phyloP scores from a whole-genome alignment of 306 rosid genomes.

The Psophocarpus tetragonolobus region DNA sequence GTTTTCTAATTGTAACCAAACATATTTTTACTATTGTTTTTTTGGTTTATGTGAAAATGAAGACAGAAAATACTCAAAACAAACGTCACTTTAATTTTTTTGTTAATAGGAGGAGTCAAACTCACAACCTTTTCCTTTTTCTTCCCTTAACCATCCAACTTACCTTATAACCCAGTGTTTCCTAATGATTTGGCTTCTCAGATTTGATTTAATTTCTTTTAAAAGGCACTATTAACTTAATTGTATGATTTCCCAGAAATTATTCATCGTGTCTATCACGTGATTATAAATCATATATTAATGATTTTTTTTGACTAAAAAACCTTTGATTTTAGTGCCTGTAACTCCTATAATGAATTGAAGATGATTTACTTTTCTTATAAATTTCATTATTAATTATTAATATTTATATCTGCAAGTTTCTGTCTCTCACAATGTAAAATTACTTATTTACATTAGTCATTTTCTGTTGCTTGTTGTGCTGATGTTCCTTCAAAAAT shows the following conservation, averaged over 20 bases:
- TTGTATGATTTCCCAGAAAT: neutral
- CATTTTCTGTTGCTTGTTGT: conserved; percentile 1
- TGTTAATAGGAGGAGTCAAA: too few species aligned
- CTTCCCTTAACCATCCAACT: too few species aligned
- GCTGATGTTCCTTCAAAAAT: conserved; percentile 18
- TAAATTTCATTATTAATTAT: neutral
- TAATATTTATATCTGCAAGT: neutral
- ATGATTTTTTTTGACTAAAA: neutral
- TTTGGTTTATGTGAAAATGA: too few species aligned
- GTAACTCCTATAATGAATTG: neutral
- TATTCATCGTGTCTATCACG: neutral
- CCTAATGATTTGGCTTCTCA: neutral
- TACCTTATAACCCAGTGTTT: too few species aligned
- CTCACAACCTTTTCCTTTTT: too few species aligned
- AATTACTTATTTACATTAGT: neutral
- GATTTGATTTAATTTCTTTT: neutral
- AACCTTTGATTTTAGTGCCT: neutral
- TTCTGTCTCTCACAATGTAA: neutral
- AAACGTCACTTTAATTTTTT: too few species aligned
- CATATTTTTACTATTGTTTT: too few species aligned
- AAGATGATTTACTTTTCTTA: neutral
- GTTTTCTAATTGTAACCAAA: too few species aligned
- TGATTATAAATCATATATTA: neutral
- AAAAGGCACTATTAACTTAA: neutral
- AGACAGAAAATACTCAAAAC: too few species aligned